Conservation (phyloP, 306 rosid genomes). For the Vigna mungo region DNA sequence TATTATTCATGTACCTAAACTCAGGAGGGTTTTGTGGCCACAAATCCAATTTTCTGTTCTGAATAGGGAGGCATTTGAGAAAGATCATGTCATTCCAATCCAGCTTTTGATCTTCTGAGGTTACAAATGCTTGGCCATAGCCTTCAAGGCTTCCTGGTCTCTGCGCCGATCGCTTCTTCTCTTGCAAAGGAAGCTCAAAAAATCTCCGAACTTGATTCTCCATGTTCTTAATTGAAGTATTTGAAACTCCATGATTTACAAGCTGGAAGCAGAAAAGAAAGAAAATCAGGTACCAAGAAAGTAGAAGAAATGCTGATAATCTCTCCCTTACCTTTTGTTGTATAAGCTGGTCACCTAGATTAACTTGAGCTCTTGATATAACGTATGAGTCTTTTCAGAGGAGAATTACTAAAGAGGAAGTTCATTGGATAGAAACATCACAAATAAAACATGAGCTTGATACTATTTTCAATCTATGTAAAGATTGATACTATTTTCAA, state of each 20-base stretch:
- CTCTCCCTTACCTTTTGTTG: not conserved
- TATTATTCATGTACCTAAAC: slow-evolving; percentile 46
- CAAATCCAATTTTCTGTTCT: slow-evolving; percentile 49
- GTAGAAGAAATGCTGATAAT: not conserved
- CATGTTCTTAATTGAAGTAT: slow-evolving; percentile 41
- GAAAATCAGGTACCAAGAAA: not conserved
- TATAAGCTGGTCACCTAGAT: too few relatives aligned
- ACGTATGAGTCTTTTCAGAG: too few relatives aligned
- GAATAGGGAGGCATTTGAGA: slow-evolving; percentile 50
- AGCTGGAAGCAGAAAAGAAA: slow-evolving; percentile 24
- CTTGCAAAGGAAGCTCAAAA: slow-evolving; percentile 53
- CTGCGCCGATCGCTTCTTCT: slow-evolving; percentile 54
- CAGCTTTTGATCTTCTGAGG: slow-evolving; percentile 51
- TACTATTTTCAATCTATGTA: too few relatives aligned
- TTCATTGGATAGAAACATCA: too few relatives aligned
- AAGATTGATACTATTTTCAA: too few relatives aligned
- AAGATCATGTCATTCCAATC: slow-evolving; percentile 68
- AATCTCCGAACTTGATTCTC: slow-evolving; percentile 48
- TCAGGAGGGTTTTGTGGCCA: slow-evolving; percentile 63
- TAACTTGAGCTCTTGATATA: too few relatives aligned
- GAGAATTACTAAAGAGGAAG: too few relatives aligned
- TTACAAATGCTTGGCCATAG: slow-evolving; percentile 63
- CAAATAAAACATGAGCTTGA: too few relatives aligned
- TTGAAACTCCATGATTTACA: slow-evolving; percentile 52
- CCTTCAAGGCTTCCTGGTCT: slow-evolving; percentile 58